Percentiles rank a stretch among this genome's conserved stretches.
Evolutionary conservation across 2,329 filamentous ascomycete genomes (phyloP).

Genomic region (Coniella lustricola): DNA sequence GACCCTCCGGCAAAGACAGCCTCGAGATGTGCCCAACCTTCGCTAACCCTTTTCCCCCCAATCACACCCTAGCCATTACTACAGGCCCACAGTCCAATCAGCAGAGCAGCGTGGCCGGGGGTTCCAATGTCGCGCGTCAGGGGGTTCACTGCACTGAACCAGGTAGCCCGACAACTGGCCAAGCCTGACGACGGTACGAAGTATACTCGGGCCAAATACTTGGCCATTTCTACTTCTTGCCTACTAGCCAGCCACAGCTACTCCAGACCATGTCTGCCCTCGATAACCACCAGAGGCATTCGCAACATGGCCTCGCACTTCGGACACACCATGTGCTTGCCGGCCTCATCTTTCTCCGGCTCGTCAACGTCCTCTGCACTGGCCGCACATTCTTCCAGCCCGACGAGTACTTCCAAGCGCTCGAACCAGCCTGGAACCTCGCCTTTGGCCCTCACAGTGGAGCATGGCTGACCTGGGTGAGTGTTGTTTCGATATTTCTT

Average conservation of each 20-base stretch:
- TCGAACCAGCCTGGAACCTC: slow-evolving; percentile 89
- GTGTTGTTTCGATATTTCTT: slow-evolving; percentile 32
- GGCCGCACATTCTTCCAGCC: slow-evolving; percentile 88
- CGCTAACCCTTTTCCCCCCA: no score
- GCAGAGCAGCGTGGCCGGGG: no score
- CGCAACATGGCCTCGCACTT: slow-evolving; percentile 15
- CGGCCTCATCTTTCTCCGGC: slow-evolving; percentile 59
- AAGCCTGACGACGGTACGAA: no score
- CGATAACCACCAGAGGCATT: slow-evolving; percentile 12
- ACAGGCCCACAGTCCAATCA: no score
- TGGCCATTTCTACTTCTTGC: no score
- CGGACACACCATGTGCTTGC: slow-evolving; percentile 25
- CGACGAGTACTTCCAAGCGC: slow-evolving; percentile 92
- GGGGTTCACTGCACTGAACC: no score
- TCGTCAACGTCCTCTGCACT: slow-evolving; percentile 71
- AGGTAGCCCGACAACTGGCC: no score
- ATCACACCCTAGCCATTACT: no score
- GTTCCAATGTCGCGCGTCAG: no score
- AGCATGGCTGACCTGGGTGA: slow-evolving; percentile 97
- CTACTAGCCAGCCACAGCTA: neutral
- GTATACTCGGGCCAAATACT: no score
- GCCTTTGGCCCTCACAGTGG: slow-evolving; percentile 71
- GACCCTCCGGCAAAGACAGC: no score
- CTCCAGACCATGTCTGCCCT: slow-evolving; percentile 7
- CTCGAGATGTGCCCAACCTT: no score